Conservation (phyloP, 805 yeast species). For the Teunomyces gatunensis region DNA sequence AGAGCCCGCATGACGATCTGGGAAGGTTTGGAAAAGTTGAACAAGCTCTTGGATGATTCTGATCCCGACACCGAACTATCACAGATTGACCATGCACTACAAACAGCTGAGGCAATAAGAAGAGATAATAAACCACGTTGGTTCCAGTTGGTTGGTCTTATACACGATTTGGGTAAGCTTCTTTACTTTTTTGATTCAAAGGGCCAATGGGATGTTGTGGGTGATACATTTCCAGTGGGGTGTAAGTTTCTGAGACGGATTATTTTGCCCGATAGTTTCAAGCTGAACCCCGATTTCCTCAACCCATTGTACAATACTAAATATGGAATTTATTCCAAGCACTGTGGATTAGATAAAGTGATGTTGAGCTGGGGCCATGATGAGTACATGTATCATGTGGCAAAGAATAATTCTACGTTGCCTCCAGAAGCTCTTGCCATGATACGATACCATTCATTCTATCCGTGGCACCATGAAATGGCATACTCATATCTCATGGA, state of each 20-base stretch:
- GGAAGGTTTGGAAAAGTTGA: slow-evolving; percentile 65
- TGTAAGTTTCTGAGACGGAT: slow-evolving; percentile 60
- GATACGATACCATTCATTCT: slow-evolving; percentile 73
- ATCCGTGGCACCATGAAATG: slow-evolving; percentile 73
- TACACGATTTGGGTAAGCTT: slow-evolving; percentile 70
- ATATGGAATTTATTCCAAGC: slow-evolving; percentile 61
- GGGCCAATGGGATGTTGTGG: slow-evolving; percentile 82
- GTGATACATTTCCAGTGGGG: slow-evolving; percentile 77
- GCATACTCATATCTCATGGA: slow-evolving; percentile 66
- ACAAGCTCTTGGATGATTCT: slow-evolving; percentile 63
- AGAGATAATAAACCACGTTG: slow-evolving; percentile 67
- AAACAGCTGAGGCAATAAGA: slow-evolving; percentile 73
- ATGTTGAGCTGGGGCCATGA: slow-evolving; percentile 81
- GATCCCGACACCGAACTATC: slow-evolving; percentile 76
- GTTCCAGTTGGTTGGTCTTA: slow-evolving; percentile 72
- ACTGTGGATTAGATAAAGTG: slow-evolving; percentile 67
- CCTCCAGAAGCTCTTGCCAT: slow-evolving; percentile 69
- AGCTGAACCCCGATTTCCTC: slow-evolving; percentile 55
- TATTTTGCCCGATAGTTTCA: slow-evolving; percentile 59
- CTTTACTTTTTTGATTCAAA: slow-evolving; percentile 67
- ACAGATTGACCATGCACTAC: slow-evolving; percentile 72
- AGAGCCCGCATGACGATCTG: slow-evolving; percentile 68
- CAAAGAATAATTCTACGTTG: slow-evolving; percentile 58
- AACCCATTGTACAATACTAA: slow-evolving; percentile 67
- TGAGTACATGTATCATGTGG: slow-evolving; percentile 73